Percentiles rank a stretch among this genome's conserved stretches.
Conservation (phyloP, 2,329 filamentous ascomycete genomes). For the Cladophialophora exuberans region DNA sequence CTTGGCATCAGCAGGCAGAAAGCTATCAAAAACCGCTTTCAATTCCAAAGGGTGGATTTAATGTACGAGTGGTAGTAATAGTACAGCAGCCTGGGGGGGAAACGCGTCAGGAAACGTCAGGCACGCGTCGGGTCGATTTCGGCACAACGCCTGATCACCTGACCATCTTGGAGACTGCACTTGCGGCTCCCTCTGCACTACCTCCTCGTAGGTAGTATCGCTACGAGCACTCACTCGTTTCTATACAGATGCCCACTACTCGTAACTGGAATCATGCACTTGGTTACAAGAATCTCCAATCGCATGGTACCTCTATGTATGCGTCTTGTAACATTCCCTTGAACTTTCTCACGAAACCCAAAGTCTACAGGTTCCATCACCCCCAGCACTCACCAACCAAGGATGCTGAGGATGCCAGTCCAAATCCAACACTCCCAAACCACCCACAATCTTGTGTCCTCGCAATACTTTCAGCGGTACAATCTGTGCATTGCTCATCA, state of each 20-base stretch:
- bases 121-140: neutral
- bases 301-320: neutral
- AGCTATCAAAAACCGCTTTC: no score
- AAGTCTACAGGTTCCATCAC: conserved; percentile 87
- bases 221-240: no score
- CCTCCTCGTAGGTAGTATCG: no score
- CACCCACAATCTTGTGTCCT: conserved; percentile 78
- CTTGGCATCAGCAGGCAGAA: no score
- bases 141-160: neutral
- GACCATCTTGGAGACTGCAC: neutral
- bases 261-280: no score
- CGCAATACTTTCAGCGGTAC: conserved; percentile 92
- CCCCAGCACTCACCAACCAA: conserved; percentile 92
- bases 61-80: no score
- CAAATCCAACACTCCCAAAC: conserved; percentile 87
- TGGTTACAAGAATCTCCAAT: no score
- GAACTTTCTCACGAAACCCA: conserved; percentile 65
- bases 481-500: conserved; percentile 95
- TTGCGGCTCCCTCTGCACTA: no score
- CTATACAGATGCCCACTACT: no score
- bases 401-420: conserved; percentile 96
- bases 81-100: no score
- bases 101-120: neutral
- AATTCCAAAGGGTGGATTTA: no score
- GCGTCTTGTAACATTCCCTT: neutral